Conservation (phyloP, 768 basidiomycete genomes). For the Cyathus striatus region DNA sequence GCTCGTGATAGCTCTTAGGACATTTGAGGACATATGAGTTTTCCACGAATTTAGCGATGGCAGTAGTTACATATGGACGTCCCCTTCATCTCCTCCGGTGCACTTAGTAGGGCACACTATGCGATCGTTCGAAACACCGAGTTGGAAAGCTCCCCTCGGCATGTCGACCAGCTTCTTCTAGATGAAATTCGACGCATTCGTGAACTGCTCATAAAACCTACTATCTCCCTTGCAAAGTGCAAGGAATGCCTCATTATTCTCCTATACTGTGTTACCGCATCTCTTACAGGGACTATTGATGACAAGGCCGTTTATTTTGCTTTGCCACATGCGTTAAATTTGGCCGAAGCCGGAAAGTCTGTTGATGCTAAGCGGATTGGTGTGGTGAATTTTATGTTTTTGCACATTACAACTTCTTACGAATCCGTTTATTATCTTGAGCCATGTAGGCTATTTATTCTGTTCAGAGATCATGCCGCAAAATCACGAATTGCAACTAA, state of each 20-base stretch:
- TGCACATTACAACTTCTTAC: constrained; percentile 1
- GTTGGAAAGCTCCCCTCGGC: constrained; percentile 46
- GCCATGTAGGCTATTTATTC: constrained; percentile 78
- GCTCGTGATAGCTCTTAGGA: no score
- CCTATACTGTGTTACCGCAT: constrained; percentile 60
- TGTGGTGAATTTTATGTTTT: constrained; percentile 12
- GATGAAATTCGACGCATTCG: constrained; percentile 56
- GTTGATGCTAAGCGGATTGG: constrained; percentile 67
- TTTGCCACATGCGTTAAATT: constrained; percentile 67
- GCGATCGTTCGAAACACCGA: constrained; percentile 71
- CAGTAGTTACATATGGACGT: no score
- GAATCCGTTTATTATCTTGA: no score
- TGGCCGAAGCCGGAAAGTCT: constrained; percentile 65
- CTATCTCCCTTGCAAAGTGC: constrained; percentile 52
- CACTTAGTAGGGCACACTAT: constrained; percentile 72
- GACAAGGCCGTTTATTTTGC: constrained; percentile 61
- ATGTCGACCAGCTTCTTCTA: constrained; percentile 56
- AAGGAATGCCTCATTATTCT: constrained; percentile 66
- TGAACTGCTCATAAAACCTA: constrained; percentile 43
- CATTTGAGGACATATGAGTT: no score
- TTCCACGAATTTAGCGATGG: no score
- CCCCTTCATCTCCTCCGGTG: constrained; percentile 75
- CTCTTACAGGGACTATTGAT: constrained; percentile 34
- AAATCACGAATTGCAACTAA: constrained; percentile 67
- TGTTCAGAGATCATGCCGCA: constrained; percentile 68